Percentiles rank a stretch among this genome's conserved stretches.
Evolutionary conservation across 345 rosid genomes (phyloP).

Genomic region (Rubroshorea leprosula): DNA sequence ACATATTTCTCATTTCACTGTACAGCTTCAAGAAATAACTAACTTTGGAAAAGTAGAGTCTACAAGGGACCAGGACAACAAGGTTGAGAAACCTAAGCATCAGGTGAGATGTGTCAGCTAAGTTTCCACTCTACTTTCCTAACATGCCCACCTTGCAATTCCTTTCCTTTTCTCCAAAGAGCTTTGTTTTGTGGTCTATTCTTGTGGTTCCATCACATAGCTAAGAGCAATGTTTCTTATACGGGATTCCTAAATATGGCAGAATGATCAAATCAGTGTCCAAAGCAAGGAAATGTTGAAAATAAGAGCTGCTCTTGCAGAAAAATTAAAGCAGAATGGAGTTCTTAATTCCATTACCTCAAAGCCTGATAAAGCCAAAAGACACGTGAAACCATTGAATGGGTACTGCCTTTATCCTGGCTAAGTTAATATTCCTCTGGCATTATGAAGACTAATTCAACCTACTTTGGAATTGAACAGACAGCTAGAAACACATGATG

Average conservation of each 20-base stretch:
- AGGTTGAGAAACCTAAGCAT: constrained; percentile 37
- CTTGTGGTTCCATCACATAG: background rate
- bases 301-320: constrained; percentile 80
- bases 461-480: constrained; percentile 31
- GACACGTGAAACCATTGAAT: constrained; percentile 46
- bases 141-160: background rate
- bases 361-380: constrained; percentile 44
- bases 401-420: constrained; percentile 33
- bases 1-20: constrained; percentile 8
- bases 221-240: constrained; percentile 8
- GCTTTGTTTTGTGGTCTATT: constrained; percentile 1
- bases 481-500: constrained; percentile 70
- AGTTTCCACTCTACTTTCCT: background rate
- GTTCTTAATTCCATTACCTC: constrained; percentile 35
- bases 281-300: constrained; percentile 82
- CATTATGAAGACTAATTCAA: constrained; percentile 15
- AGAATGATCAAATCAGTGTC: constrained; percentile 54
- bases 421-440: constrained; percentile 17
- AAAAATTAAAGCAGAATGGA: constrained; percentile 65
- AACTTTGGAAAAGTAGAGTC: constrained; percentile 24
- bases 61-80: constrained; percentile 15
- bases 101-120: constrained; percentile 35
- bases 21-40: constrained; percentile 20
- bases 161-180: background rate
- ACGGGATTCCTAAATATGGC: constrained; percentile 22